phyloP scores from a whole-genome alignment of 768 basidiomycete species.

The Agaricus bisporus region DNA sequence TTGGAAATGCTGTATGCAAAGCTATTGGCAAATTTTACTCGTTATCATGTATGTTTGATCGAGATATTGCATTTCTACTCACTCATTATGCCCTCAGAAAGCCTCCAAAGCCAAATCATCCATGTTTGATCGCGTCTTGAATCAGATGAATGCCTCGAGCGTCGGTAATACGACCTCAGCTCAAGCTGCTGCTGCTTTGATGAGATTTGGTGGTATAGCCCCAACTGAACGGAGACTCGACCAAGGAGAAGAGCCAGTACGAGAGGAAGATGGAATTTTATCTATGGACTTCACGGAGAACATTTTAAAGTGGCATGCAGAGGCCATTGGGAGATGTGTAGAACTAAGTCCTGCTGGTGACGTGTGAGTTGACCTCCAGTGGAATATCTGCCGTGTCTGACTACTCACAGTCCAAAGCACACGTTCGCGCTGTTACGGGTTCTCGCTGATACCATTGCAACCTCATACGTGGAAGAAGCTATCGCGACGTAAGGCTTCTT shows the following conservation, averaged over 20 bases:
- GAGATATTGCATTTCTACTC: neutral
- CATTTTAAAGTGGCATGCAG: constrained; percentile 97
- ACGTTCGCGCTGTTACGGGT: constrained; percentile 78
- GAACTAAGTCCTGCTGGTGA: constrained; percentile 81
- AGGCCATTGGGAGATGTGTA: constrained; percentile 90
- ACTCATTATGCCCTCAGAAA: constrained; percentile 36
- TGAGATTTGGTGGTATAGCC: constrained; percentile 82
- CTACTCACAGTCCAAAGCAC: constrained; percentile 70
- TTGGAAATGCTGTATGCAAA: constrained; percentile 72
- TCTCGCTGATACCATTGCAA: constrained; percentile 80
- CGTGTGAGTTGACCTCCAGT: constrained; percentile 52
- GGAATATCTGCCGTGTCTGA: constrained; percentile 2
- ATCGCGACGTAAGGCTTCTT: constrained; percentile 70
- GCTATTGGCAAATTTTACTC: constrained; percentile 68
- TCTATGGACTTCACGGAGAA: constrained; percentile 74
- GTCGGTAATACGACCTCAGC: constrained; percentile 66
- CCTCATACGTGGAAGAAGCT: constrained; percentile 84
- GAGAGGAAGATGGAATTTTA: constrained; percentile 79
- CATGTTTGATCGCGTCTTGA: constrained; percentile 89
- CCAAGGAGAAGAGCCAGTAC: constrained; percentile 61
- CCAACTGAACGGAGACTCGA: constrained; percentile 43
- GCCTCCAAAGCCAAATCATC: constrained; percentile 65
- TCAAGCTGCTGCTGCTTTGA: constrained; percentile 81
- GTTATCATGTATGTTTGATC: constrained; percentile 71
- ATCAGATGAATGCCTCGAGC: constrained; percentile 74